phyloP scores from a whole-genome alignment of 371 early-diverging fungal species.

The Phascolomyces articulosus region DNA sequence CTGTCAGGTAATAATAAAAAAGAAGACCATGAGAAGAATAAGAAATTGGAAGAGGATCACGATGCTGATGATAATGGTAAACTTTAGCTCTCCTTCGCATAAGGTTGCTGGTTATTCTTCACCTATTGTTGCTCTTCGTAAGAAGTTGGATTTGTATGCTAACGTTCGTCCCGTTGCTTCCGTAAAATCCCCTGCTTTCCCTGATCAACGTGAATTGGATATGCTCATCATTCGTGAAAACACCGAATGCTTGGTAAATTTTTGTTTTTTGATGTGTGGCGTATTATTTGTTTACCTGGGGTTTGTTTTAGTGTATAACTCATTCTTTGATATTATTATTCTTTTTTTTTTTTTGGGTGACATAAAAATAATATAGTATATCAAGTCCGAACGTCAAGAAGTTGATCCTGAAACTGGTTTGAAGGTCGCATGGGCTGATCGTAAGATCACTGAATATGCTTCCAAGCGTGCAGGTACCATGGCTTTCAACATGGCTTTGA shows the following conservation, averaged over 20 bases:
- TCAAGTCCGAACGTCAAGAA: slow-evolving; percentile 81
- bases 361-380: slow-evolving; percentile 57
- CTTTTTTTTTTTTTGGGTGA: too few species aligned
- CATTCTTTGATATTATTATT: neutral
- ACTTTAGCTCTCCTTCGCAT: slow-evolving; percentile 91
- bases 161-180: slow-evolving; percentile 91
- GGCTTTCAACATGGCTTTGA: slow-evolving; percentile 89
- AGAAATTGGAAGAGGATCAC: neutral
- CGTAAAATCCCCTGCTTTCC: slow-evolving; percentile 61
- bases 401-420: slow-evolving; percentile 65
- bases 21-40: neutral
- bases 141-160: slow-evolving; percentile 91
- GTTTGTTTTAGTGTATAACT: neutral
- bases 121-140: slow-evolving; percentile 92
- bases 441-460: slow-evolving; percentile 88
- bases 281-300: too few species aligned
- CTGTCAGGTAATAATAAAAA: slow-evolving; percentile 74
- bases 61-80: neutral
- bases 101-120: slow-evolving; percentile 96
- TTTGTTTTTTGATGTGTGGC: neutral
- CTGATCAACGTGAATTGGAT: slow-evolving; percentile 77
- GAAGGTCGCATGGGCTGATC: slow-evolving; percentile 83
- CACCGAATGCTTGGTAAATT: slow-evolving; percentile 91
- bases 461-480: slow-evolving; percentile 82
- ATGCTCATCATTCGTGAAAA: slow-evolving; percentile 96